Percentiles rank a stretch among this genome's conserved stretches.
Conservation (phyloP, 1,139 yeast species). For the Nakaseomyces bracarensis region DNA sequence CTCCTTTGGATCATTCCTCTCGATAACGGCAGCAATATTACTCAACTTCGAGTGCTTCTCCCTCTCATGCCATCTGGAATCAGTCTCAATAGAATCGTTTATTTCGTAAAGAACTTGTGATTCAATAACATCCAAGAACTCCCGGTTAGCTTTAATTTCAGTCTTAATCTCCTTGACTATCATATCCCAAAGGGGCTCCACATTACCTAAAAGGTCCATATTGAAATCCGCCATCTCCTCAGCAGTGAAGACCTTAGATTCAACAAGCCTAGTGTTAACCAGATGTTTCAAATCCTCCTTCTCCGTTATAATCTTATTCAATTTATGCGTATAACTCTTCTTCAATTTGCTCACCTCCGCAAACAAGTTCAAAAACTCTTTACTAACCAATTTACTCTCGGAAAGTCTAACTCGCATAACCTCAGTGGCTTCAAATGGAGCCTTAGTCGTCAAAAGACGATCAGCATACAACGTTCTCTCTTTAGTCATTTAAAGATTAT, state of each 20-base stretch:
- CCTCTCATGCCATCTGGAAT: slow-evolving; percentile 42
- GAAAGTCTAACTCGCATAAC: slow-evolving; percentile 37
- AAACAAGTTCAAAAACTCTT: slow-evolving; percentile 47
- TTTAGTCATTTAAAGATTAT: neutral
- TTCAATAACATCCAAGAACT: slow-evolving; percentile 44
- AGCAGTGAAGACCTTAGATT: slow-evolving; percentile 25
- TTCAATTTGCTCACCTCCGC: slow-evolving; percentile 43
- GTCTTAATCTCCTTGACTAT: slow-evolving; percentile 43
- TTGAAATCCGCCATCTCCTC: slow-evolving; percentile 33
- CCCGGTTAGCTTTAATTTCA: slow-evolving; percentile 46
- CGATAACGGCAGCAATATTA: slow-evolving; percentile 16
- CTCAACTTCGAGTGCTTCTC: slow-evolving; percentile 33
- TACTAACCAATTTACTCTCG: slow-evolving; percentile 39
- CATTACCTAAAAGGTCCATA: slow-evolving; percentile 45
- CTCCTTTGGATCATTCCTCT: slow-evolving; percentile 8
- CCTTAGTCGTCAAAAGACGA: slow-evolving; percentile 37
- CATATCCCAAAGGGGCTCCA: slow-evolving; percentile 50
- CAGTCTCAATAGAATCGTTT: slow-evolving; percentile 43
- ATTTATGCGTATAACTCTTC: slow-evolving; percentile 42
- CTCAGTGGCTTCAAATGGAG: slow-evolving; percentile 41
- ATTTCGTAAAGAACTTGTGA: slow-evolving; percentile 50
- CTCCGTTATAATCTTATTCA: slow-evolving; percentile 39
- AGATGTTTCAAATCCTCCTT: slow-evolving; percentile 36
- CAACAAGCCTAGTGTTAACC: slow-evolving; percentile 26
- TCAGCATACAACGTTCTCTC: slow-evolving; percentile 33